Base-by-base conservation (phyloP, 1,284 basidiomycete genomes). In the Ceratobasidium sp. region DNA sequence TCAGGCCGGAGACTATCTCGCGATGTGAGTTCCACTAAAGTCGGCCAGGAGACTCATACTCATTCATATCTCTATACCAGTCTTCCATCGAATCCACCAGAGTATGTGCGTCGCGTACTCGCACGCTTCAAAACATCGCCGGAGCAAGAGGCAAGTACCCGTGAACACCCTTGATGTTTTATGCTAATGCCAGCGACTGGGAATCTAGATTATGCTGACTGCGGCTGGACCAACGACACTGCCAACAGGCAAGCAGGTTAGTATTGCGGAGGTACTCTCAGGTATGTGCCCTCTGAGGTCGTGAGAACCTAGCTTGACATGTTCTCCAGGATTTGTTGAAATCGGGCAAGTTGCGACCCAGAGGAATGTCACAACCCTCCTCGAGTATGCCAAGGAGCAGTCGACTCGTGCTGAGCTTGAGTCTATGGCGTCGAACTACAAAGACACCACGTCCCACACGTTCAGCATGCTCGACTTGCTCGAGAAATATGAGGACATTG, bases 391-490 rank as follows among this genome's bases (percentile, higher is more conserved):
- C 12, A 73, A 78, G 42, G 81, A 80, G 4, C 49, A 66, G 79
- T 58, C 79, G 72, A 64, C 46, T 26, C 20, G 70, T 72, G 46
- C 81, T 13, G 79, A 82, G 40, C 82, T 87, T 12, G 81, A 83
- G 55, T 82, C 81, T 12, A 83, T 87, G 20, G 78, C 82, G 5
- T 77, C 80, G 15, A 80, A 82, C n/a, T 87, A 87, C 81, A 81
- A 84, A 23, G 84, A 85, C 0, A 84, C 85, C 13, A 86, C 12
- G 83, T 82, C 15, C 84, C 84, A 79, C 84, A 15, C 6, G 23
- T 33, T n/a, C 10, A 88, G 87, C 80, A 83, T 89, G 55, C 84
- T 89, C 44, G 86, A 88, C 80, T 83, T 90, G 64, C 84, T 90
- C 56, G 88, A 89, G 77, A 60, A 83, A 44, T 83, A 87, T 80